These are phyloP conservation scores for Ceratobasidium sp. DNA, from an alignment of 1,284 basidiomycete genomes.

Conservation along the genomic window DNA sequence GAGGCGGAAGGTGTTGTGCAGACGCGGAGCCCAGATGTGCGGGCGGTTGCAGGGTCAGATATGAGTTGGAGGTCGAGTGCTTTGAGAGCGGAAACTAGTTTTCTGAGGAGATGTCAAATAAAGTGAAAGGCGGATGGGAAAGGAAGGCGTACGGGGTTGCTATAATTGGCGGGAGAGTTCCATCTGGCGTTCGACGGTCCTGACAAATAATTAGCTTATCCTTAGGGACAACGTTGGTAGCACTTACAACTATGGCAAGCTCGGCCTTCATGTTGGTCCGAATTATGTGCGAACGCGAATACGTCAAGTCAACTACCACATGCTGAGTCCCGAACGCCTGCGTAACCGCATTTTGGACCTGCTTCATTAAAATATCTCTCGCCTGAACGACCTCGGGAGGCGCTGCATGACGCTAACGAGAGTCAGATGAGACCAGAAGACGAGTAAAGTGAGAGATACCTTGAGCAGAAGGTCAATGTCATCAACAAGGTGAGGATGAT, in stretches of 20 bases:
- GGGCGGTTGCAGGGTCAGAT: constrained; percentile 29
- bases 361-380: constrained; percentile 22
- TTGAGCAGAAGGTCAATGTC: constrained; percentile 38
- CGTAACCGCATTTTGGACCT: constrained; percentile 32
- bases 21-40: constrained; percentile 28
- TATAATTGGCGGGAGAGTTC: constrained; percentile 38
- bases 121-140: neutral
- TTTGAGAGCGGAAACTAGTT: constrained; percentile 17
- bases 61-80: constrained; percentile 25
- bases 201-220: neutral
- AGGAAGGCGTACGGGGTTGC: constrained; percentile 16
- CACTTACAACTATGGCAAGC: constrained; percentile 31
- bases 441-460: neutral
- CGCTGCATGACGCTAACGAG: constrained; percentile 35
- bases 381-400: constrained; percentile 37
- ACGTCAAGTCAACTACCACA: constrained; percentile 27
- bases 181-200: constrained; percentile 31
- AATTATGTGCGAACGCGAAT: constrained; percentile 12
- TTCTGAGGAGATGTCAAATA: constrained; percentile 1
- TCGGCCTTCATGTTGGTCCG: constrained; percentile 38
- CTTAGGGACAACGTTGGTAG: neutral
- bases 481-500: constrained; percentile 37
- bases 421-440: neutral
- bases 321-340: constrained; percentile 28
- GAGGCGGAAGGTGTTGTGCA: constrained; percentile 32